Evolutionary conservation across 2,329 filamentous ascomycete genomes (phyloP), one percentile per base, ranked within the genome.

Genomic region (Catunica adiposa): DNA sequence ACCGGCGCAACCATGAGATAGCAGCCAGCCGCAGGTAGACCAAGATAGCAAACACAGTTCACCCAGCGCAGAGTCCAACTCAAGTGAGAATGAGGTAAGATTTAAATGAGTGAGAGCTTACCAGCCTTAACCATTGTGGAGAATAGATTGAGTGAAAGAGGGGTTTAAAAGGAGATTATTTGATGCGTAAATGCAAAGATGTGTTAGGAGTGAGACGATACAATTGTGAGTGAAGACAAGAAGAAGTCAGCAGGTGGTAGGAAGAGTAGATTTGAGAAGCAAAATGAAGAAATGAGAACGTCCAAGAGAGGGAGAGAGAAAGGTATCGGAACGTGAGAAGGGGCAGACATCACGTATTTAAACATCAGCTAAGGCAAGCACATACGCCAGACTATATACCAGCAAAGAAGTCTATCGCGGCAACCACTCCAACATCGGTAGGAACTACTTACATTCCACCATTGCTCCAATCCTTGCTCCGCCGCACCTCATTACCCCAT

Each of bases 61-160:
- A 42, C 38, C 14, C 8, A 34, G 47, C 14, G 15, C 47, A 51
- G 25, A 5, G 5, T 14, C 25, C 47, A 34, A 25, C 22, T 25
- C 25, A 51, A 51, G 14, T 29, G 23, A 51, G 3, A 29, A 23
- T 3, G 4, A 34, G 47, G 29, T 53, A 40, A 51, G n/a, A n/a
- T n/a, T n/a, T n/a, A n/a, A n/a, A n/a, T 38, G 25, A 42, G 31
- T 52, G 40, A 42, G 54, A 56, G 65, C 72, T 63, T 73, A 80
- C 77, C 77, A 69, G 77, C 77, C 70, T 80, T 80, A 63, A 80
- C 77, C 77, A 80, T 80, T 64, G 64, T 59, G 61, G 59, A 58
- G 54, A 58, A 56, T 52, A 53, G 38, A 50, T n/a, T 25, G 22
- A 29, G n/a, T n/a, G n/a, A 42, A 34, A 46, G 54, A 20, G 44